Evolutionary conservation across 148 eudicot species (phyloP), one percentile per base, ranked within the genome.

Genomic region (Nepenthes mirabilis): DNA sequence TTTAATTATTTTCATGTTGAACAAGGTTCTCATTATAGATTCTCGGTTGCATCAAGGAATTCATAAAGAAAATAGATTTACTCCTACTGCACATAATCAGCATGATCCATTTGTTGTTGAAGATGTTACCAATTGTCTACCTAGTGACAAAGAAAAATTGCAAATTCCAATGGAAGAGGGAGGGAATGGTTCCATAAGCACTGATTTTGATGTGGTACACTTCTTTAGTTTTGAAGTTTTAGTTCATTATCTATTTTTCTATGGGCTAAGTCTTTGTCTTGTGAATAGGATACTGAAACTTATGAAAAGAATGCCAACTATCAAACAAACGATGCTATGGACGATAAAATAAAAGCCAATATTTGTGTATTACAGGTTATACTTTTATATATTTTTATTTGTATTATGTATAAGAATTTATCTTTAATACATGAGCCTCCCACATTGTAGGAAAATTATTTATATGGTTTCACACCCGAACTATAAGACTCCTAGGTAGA

Each of bases 281-380:
- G 47, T 47, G 66, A 9, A 2, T 47, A 91, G 97, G 83, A 79
- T 65, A 73, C 58, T 49, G 67, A 70, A 64, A 66, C 74, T 48
- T 59, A 68, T 52, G 69, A 59, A 48, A 53, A 65, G 35, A 80
- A 74, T 71, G 75, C 77, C 57, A 84, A n/a, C n/a, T n/a, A 71
- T 47, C 68, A 77, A 32, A 67, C 80, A 58, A 82, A 67, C 73
- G 90, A 85, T 72, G 88, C 90, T 59, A 70, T 85, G 81, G 80
- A 88, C 72, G 95, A 94, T 68, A 96, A 91, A 80, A 70, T 79
- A 65, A 96, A 91, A 82, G 97, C 97, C 59, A 87, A 79, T 48
- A 70, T 78, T 11, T 85, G 83, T 45, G 96, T 94, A 58, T 76
- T 91, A 72, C 97, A 91, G 96, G 97, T 40, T 40, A 2, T 7